Percentiles rank a stretch among this genome's conserved stretches.
These are phyloP conservation scores for Evansstolkia leycettana DNA, from an alignment of 495 filamentous ascomycete species.

Conservation along the genomic window DNA sequence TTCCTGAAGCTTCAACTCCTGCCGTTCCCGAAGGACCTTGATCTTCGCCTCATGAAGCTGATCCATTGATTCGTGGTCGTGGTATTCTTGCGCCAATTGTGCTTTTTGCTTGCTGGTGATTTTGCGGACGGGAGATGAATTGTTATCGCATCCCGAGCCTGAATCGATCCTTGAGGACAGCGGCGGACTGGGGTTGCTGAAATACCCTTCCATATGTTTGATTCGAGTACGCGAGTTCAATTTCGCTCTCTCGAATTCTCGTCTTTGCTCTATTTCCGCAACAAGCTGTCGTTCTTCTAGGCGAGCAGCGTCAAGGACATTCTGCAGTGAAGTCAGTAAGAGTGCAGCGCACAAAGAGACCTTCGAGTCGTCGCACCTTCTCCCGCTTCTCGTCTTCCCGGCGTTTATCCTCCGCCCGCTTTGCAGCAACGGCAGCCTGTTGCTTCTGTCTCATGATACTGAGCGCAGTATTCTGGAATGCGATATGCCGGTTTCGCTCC, in stretches of 20 bases:
- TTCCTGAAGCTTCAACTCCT: constrained; percentile 56
- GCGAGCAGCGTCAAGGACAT: constrained; percentile 36
- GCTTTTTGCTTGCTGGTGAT: constrained; percentile 28
- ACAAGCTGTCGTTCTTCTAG: constrained; percentile 65
- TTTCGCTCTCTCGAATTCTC: constrained; percentile 42
- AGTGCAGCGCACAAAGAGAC: constrained; percentile 19
- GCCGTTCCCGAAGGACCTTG: constrained; percentile 68
- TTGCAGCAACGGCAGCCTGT: constrained; percentile 19
- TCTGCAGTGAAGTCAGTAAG: constrained; percentile 30
- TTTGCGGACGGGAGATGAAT: constrained; percentile 10
- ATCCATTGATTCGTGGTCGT: constrained; percentile 54
- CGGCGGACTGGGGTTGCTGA: constrained; percentile 41
- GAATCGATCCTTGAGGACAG: constrained; percentile 13
- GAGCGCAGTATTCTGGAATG: constrained; percentile 31
- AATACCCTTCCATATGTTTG: constrained; percentile 71
- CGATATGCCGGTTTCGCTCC: constrained; percentile 46
- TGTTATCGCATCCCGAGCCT: constrained; percentile 9
- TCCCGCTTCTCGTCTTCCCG: constrained; percentile 37
- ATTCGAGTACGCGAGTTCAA: constrained; percentile 55
- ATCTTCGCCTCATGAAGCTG: constrained; percentile 59
- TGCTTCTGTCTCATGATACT: constrained; percentile 21
- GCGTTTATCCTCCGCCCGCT: constrained; percentile 18
- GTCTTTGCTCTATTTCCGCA: constrained; percentile 54
- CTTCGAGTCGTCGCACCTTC: constrained; percentile 35
- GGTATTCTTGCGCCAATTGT: constrained; percentile 62